Evolutionary conservation across 768 basidiomycete species (phyloP).

Genomic region (Lentinula sp.): DNA sequence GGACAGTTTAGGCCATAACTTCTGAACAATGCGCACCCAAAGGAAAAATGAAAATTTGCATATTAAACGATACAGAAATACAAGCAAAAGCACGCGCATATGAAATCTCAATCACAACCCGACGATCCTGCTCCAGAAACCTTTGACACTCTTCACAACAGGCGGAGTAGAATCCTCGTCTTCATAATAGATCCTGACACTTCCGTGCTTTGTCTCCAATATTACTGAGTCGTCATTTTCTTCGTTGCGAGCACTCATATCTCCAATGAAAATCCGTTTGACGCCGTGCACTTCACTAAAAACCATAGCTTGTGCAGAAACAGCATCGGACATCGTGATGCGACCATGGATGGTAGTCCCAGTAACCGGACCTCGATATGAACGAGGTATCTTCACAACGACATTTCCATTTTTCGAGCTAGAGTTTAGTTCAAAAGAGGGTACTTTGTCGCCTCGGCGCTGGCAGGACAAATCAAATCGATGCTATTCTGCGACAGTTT

Average conservation of each 20-base stretch:
- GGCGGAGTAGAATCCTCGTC: constrained; percentile 21
- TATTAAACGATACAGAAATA: too few relatives aligned
- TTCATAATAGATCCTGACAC: constrained; percentile 26
- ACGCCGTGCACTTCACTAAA: constrained; percentile 25
- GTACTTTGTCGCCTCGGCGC: constrained; percentile 9
- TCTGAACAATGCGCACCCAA: too few relatives aligned
- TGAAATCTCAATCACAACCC: background rate
- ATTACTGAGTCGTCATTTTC: constrained; percentile 31
- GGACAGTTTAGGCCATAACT: too few relatives aligned
- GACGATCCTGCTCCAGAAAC: background rate
- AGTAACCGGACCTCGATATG: constrained; percentile 28
- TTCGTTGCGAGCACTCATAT: constrained; percentile 16
- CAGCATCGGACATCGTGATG: constrained; percentile 22
- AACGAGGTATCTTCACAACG: constrained; percentile 30
- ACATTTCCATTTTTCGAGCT: constrained; percentile 23
- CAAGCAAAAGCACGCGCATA: too few relatives aligned
- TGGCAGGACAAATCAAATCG: background rate
- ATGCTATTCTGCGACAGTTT: background rate
- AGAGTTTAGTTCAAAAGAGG: constrained; percentile 18
- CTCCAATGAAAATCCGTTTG: constrained; percentile 30
- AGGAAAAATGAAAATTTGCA: too few relatives aligned
- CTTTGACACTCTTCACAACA: background rate
- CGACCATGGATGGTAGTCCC: constrained; percentile 22
- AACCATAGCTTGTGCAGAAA: constrained; percentile 17
- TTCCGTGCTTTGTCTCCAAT: constrained; percentile 27